A percentile compares a stretch with the other conserved stretches of the same genome.
Conservation (phyloP, 2,329 filamentous ascomycete genomes). For the Neurospora sp. region DNA sequence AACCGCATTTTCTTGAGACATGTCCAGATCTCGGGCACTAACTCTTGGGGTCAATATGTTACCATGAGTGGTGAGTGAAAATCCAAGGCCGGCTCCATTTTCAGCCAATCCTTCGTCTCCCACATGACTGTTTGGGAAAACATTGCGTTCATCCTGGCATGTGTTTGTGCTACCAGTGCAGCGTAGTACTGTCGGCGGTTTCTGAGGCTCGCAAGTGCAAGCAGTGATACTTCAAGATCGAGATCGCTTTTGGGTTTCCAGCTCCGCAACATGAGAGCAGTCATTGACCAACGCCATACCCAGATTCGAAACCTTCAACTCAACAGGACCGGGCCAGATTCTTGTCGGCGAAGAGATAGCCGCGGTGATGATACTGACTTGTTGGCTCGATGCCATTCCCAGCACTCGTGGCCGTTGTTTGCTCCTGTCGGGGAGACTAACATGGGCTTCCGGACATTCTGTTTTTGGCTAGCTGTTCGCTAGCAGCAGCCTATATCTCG, state of each 20-base stretch:
- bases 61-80: neutral
- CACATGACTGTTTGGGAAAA: neutral
- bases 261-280: neutral
- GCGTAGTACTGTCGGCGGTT: neutral
- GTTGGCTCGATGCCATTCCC: neutral
- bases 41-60: neutral
- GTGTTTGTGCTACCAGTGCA: neutral
- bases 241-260: neutral
- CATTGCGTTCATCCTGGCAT: neutral
- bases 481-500: neutral
- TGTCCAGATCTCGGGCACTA: neutral
- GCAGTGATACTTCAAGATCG: neutral
- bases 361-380: neutral
- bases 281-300: neutral
- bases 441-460: neutral
- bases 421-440: neutral
- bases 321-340: neutral
- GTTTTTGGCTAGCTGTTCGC: neutral
- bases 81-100: neutral
- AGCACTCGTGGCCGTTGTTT: neutral
- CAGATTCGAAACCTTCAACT: neutral
- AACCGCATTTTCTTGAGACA: neutral
- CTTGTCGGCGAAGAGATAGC: neutral
- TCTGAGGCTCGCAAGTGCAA: neutral
- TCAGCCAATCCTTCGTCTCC: neutral